Conservation (phyloP, 345 rosid species). For the Bruguiera sexangula region DNA sequence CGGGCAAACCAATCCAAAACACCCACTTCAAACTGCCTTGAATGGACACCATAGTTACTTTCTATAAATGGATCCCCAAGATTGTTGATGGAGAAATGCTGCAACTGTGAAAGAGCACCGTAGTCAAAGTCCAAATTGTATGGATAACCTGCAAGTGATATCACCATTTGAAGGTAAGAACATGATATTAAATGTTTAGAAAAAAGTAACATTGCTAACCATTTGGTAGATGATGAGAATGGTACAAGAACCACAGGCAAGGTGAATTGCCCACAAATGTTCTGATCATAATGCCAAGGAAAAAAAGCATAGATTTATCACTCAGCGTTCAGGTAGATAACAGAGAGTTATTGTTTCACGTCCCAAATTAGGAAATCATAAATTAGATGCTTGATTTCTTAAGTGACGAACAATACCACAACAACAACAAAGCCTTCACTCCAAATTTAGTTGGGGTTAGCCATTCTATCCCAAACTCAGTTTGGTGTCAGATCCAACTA, state of each 20-base stretch:
- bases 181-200: background rate
- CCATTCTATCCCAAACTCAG: too few relatives aligned
- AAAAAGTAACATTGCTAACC: background rate
- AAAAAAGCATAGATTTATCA: too few relatives aligned
- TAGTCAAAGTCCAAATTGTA: slow-evolving; percentile 94
- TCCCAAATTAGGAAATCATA: too few relatives aligned
- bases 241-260: background rate
- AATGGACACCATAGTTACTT: slow-evolving; percentile 97
- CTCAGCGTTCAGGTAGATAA: too few relatives aligned
- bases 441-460: too few relatives aligned
- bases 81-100: slow-evolving; percentile 94
- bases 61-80: slow-evolving; percentile 98
- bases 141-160: slow-evolving; percentile 69
- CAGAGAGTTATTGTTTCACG: too few relatives aligned
- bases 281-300: too few relatives aligned
- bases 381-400: too few relatives aligned
- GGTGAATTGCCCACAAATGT: too few relatives aligned
- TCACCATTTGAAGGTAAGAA: background rate
- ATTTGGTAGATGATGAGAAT: background rate
- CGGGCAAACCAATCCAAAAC: slow-evolving; percentile 99
- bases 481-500: too few relatives aligned
- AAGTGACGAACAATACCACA: too few relatives aligned
- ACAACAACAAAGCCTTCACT: too few relatives aligned
- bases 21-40: slow-evolving; percentile 98
- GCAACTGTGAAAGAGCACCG: slow-evolving; percentile 89